Conservation (phyloP, 1,139 yeast genomes). For the Magnusiomyces paraingens region DNA sequence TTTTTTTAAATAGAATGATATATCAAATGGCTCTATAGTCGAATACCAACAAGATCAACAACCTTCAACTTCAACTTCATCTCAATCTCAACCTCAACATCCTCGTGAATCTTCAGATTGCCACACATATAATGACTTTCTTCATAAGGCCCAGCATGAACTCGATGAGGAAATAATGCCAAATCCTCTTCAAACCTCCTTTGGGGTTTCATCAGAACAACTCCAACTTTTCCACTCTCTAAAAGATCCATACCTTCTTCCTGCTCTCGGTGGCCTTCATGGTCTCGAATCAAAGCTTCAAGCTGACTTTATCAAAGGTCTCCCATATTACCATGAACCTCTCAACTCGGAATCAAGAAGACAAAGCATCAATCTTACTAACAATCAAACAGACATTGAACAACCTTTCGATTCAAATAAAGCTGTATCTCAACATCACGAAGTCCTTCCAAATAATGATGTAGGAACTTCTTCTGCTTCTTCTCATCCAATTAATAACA, state of each 20-base stretch:
- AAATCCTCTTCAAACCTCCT: conserved; percentile 4
- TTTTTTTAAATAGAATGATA: too few species aligned
- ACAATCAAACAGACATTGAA: conserved; percentile 1
- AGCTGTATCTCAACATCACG: conserved; percentile 9
- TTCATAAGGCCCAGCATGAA: too few species aligned
- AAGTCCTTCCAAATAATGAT: background rate
- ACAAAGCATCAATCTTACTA: too few species aligned
- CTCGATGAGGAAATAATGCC: too few species aligned
- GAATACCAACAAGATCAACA: too few species aligned
- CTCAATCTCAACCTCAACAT: too few species aligned
- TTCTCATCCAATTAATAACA: too few species aligned
- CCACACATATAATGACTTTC: too few species aligned
- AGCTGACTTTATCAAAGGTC: conserved; percentile 11
- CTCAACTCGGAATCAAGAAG: background rate
- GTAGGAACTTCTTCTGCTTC: background rate
- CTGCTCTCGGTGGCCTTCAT: conserved; percentile 28
- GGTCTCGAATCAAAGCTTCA: conserved; percentile 14
- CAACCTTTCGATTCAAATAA: background rate
- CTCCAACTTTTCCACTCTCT: conserved; percentile 36
- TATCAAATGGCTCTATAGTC: too few species aligned
- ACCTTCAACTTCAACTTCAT: too few species aligned
- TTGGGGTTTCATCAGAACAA: conserved; percentile 27
- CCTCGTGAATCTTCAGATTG: too few species aligned
- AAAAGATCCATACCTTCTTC: conserved; percentile 34
- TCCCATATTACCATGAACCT: background rate